Evolutionary conservation across 495 filamentous ascomycete species (phyloP).

Genomic region (Hypoxylon lienhwacheense): DNA sequence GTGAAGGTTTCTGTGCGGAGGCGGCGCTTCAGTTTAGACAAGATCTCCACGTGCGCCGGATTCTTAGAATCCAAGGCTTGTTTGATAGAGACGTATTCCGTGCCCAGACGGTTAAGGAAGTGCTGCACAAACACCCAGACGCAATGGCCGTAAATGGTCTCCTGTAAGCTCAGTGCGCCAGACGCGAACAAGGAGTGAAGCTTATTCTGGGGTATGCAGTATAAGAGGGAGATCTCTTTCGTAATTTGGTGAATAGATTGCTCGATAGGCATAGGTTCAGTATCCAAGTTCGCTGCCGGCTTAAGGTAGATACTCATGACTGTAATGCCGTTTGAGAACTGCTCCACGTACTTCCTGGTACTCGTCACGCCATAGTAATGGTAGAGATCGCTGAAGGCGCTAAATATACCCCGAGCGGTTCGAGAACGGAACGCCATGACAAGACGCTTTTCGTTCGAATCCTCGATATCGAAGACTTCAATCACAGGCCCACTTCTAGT

Average conservation of each 20-base stretch:
- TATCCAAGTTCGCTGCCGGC: conserved; percentile 60
- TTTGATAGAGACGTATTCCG: conserved; percentile 84
- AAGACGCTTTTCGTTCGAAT: conserved; percentile 83
- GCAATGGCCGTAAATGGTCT: conserved; percentile 95
- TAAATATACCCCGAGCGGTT: conserved; percentile 92
- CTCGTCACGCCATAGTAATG: conserved; percentile 98
- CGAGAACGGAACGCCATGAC: conserved; percentile 92
- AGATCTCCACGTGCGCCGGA: conserved; percentile 82
- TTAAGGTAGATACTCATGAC: conserved; percentile 93
- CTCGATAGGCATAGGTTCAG: conserved; percentile 65
- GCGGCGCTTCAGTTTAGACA: conserved; percentile 94
- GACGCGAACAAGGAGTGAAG: conserved; percentile 85
- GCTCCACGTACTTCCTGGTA: conserved; percentile 95
- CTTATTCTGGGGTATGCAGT: conserved; percentile 97
- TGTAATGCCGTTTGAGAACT: conserved; percentile 97
- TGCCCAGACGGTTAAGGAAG: conserved; percentile 91
- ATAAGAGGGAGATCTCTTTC: conserved; percentile 94
- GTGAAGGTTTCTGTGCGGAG: conserved; percentile 97
- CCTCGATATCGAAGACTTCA: conserved; percentile 95
- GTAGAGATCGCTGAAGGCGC: conserved; percentile 91
- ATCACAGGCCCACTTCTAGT: conserved; percentile 88
- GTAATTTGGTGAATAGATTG: conserved; percentile 98
- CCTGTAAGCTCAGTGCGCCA: conserved; percentile 89
- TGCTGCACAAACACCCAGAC: conserved; percentile 97
- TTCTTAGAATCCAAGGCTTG: conserved; percentile 74